Conservation (phyloP, 108 stramenopile species). For the Nitzschia palea region DNA sequence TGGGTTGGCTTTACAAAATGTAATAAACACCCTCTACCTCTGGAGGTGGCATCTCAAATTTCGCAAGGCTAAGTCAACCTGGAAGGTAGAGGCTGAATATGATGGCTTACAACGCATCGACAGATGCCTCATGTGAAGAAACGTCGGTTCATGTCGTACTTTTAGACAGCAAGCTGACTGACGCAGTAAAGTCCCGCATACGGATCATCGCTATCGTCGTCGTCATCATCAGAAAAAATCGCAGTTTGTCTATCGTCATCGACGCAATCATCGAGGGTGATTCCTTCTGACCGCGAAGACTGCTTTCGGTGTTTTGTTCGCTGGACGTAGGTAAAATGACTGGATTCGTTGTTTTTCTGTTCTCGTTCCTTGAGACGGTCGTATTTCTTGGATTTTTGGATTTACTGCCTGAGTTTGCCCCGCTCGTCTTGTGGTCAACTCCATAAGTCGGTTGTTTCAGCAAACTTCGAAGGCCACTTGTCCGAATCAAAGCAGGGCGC, state of each 20-base stretch:
- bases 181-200: background rate
- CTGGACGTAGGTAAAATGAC: background rate
- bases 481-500: too few relatives aligned
- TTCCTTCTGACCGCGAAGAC: too few relatives aligned
- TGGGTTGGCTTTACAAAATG: too few relatives aligned
- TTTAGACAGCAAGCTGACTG: background rate
- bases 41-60: too few relatives aligned
- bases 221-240: background rate
- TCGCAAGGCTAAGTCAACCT: too few relatives aligned
- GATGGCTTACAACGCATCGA: too few relatives aligned
- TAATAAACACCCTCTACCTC: too few relatives aligned
- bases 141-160: too few relatives aligned
- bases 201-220: slow-evolving; percentile 5
- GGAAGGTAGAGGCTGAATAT: too few relatives aligned
- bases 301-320: background rate
- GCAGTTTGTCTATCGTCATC: background rate
- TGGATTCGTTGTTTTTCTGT: background rate
- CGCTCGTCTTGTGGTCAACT: background rate
- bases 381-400: background rate
- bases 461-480: background rate
- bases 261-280: too few relatives aligned
- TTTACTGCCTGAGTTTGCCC: background rate
- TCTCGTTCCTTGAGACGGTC: background rate
- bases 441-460: background rate
- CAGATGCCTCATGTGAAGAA: too few relatives aligned